These are phyloP conservation scores for Candida broadrunensis DNA, from an alignment of 805 yeast species.

Conservation along the genomic window DNA sequence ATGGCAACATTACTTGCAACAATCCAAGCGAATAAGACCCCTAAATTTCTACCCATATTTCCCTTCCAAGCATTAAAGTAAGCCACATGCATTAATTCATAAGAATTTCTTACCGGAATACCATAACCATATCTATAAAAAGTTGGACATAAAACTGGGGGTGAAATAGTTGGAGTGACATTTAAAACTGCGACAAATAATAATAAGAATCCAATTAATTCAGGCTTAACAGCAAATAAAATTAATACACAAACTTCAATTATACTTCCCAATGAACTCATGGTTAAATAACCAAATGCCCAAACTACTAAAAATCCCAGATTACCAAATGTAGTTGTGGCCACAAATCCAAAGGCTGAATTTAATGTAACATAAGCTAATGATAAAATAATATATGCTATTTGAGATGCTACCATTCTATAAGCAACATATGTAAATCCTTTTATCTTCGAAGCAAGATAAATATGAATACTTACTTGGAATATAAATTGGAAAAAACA, in stretches of 20 bases:
- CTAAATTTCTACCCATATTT: conserved; percentile 28
- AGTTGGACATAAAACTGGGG: conserved; percentile 21
- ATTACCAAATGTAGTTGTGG: conserved; percentile 20
- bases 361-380: conserved; percentile 27
- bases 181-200: conserved; percentile 25
- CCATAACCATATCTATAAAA: conserved; percentile 30
- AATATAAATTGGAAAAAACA: conserved; percentile 33
- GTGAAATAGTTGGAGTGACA: conserved; percentile 29
- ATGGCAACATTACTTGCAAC: conserved; percentile 20
- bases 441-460: conserved; percentile 21
- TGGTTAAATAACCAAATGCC: conserved; percentile 25
- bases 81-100: conserved; percentile 28
- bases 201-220: conserved; percentile 25
- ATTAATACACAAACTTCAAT: conserved; percentile 25
- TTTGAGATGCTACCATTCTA: conserved; percentile 24
- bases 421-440: conserved; percentile 22
- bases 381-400: conserved; percentile 23
- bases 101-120: conserved; percentile 24
- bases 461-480: conserved; percentile 22
- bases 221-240: conserved; percentile 20
- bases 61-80: conserved; percentile 34
- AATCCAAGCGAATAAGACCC: conserved; percentile 30
- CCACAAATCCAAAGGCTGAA: conserved; percentile 23
- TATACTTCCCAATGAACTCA: conserved; percentile 28
- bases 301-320: conserved; percentile 33